Base-by-base conservation (phyloP, 192 early-diverging fungal species). In the Funneliformis geosporum region DNA sequence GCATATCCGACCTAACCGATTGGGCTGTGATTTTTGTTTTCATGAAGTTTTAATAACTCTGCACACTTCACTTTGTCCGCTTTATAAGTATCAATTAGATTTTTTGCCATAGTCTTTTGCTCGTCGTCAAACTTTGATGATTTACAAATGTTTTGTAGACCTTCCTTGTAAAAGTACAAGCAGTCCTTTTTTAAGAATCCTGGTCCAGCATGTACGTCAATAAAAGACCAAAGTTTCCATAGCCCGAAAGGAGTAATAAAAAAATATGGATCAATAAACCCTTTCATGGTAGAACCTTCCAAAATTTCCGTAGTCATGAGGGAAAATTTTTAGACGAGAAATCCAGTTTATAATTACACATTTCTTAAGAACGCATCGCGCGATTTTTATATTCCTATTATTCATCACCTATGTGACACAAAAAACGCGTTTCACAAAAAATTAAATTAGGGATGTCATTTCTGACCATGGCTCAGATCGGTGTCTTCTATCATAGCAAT, bases 221-320 rank as follows among this genome's bases (percentile, higher is more conserved):
- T 72, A 27, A 72, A 72, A 72, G 43, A 72, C 2, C 70, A 43
- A 72, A 72, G 43, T 44, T 72, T 72, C 70, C 43, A 47, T 40
- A 16, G 43, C 42, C 47, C 70, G 70, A 46, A 72, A 47, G 21
- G 0, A 72, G 21, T 72, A 72, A 21, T 72, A 40, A 72, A 40
- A 72, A 72, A 72, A 72, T 46, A 46, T 71, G 39, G 70, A 72
- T 72, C 67, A 69, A 69, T 69, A 69, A 69, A 69, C 28, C 18
- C 67, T 69, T 69, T 69, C 67, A 69, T 69, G 66, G 66, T 68
- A 28, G 28, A 38, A 69, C 33, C 28, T 69, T 69, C 11, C 43
- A 10, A 39, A 69, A 39, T n/a, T 69, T 69, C 38, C 28, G 38
- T 69, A 38, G 28, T 68, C 25, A 27, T 62, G 60, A 23, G 60